A percentile compares a stretch with the other conserved stretches of the same genome.
phyloP scores from a whole-genome alignment of 805 yeast genomes.

The Yarrowia sp. region DNA sequence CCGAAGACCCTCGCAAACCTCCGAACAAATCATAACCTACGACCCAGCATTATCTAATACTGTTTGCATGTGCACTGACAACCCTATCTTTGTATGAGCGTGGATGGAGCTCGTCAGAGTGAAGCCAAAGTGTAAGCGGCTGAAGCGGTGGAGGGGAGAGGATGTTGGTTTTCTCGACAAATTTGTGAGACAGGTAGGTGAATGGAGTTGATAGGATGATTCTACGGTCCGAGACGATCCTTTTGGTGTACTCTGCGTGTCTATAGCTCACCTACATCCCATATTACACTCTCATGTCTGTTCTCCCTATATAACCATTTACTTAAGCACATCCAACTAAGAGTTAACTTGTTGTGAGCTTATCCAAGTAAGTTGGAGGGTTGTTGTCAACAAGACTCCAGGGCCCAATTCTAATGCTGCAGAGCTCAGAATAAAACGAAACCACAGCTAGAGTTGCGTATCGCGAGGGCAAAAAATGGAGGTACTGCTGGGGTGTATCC shows the following conservation, averaged over 20 bases:
- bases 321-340: background rate
- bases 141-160: too few relatives aligned
- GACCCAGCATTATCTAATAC: slow-evolving; percentile 3
- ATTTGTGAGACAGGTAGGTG: background rate
- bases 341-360: background rate
- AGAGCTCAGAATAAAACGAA: background rate
- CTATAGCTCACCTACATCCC: too few relatives aligned
- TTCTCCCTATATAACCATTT: background rate
- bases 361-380: slow-evolving; percentile 22
- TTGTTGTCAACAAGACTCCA: slow-evolving; percentile 3
- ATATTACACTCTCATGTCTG: too few relatives aligned
- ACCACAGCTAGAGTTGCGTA: too few relatives aligned
- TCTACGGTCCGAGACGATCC: background rate
- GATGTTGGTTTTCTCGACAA: too few relatives aligned
- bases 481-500: too few relatives aligned
- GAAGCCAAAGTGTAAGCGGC: too few relatives aligned
- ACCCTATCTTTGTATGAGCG: slow-evolving; percentile 16
- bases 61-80: slow-evolving; percentile 20
- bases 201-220: background rate
- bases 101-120: too few relatives aligned
- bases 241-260: background rate
- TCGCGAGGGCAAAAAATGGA: too few relatives aligned
- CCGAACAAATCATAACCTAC: slow-evolving; percentile 32
- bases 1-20: slow-evolving; percentile 2
- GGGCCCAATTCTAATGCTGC: slow-evolving; percentile 5